Evolutionary conservation across 2,329 filamentous ascomycete genomes (phyloP).

Genomic region (Elsinoe australis): DNA sequence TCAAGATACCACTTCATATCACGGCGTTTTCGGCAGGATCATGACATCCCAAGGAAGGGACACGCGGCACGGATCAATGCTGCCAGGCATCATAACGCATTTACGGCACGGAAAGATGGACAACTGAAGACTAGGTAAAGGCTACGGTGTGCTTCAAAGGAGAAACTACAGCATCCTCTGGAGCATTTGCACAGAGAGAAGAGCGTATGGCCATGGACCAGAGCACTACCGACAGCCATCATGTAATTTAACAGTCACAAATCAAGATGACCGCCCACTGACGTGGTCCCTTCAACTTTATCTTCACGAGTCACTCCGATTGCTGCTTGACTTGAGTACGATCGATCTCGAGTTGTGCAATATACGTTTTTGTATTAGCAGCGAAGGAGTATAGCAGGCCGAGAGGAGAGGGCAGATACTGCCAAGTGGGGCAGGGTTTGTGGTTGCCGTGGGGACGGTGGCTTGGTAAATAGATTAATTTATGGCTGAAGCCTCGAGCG

Average conservation of each 20-base stretch:
- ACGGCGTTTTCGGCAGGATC: constrained; percentile 4
- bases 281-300: constrained; percentile 2
- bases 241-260: constrained; percentile 1
- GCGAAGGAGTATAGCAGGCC: background rate
- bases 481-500: background rate
- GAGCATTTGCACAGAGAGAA: background rate
- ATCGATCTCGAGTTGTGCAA: background rate
- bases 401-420: background rate
- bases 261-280: background rate
- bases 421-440: background rate
- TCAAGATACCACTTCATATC: constrained; percentile 14
- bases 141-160: background rate
- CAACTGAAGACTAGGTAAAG: background rate
- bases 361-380: constrained; percentile 1
- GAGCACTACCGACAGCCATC: background rate
- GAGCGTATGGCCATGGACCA: background rate
- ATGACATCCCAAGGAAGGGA: constrained; percentile 17
- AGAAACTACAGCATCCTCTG: constrained; percentile 9
- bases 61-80: constrained; percentile 10
- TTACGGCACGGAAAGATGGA: background rate
- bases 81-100: constrained; percentile 10
- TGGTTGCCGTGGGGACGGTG: constrained; percentile 13
- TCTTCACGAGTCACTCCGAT: background rate
- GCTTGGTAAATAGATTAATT: constrained; percentile 14
- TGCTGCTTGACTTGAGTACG: background rate